Percentiles rank a stretch among this genome's conserved stretches.
Conservation (phyloP, 345 rosid species). For the Arabis alpina region DNA sequence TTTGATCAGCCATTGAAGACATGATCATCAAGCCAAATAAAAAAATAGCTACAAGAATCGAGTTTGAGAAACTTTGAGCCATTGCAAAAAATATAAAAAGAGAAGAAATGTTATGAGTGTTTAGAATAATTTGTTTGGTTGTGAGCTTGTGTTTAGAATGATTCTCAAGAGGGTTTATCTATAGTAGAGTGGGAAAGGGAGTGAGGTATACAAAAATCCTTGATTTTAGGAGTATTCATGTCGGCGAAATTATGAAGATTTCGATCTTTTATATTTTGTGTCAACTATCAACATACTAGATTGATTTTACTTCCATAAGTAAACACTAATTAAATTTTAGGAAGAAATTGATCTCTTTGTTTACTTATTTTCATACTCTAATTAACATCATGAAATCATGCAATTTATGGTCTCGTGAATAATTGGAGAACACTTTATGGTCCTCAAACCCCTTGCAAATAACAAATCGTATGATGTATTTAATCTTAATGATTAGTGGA, state of each 20-base stretch:
- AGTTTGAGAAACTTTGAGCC: not conserved
- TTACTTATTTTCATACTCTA: not conserved
- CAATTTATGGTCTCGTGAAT: not conserved
- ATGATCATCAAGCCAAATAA: constrained; percentile 6
- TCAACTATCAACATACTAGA: not conserved
- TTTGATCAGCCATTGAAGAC: constrained; percentile 7
- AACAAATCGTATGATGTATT: not conserved
- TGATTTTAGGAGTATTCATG: constrained; percentile 17
- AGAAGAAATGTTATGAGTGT: not conserved
- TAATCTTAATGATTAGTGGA: not conserved
- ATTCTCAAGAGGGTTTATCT: not conserved
- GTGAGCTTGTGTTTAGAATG: not conserved
- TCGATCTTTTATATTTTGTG: not conserved
- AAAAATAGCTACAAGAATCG: constrained; percentile 11
- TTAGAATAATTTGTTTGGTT: not conserved
- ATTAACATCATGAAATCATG: not conserved
- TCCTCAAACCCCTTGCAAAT: not conserved
- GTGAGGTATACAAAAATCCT: constrained; percentile 9
- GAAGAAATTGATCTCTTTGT: not conserved
- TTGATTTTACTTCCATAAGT: not conserved
- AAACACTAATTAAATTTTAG: not conserved
- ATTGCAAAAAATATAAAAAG: not conserved
- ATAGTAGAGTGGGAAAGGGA: not conserved
- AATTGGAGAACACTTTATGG: constrained; percentile 4
- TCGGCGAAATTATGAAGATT: not conserved